These are phyloP conservation scores for Usnea hakonensis DNA, from an alignment of 495 filamentous ascomycete species.

Conservation along the genomic window DNA sequence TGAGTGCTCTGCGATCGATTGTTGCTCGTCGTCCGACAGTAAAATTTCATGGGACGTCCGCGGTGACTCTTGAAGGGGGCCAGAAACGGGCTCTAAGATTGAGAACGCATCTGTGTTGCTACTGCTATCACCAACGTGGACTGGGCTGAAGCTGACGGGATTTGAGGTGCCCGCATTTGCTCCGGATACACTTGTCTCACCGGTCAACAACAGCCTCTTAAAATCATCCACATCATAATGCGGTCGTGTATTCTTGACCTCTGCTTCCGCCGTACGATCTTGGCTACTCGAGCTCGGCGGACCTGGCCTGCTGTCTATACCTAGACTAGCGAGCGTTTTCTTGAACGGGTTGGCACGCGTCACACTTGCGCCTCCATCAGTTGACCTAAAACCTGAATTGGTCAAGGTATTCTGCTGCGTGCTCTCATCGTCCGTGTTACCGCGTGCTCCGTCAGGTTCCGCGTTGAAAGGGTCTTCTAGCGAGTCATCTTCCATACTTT, in stretches of 20 bases:
- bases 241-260: conserved; percentile 17
- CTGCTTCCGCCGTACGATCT: not conserved
- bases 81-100: conserved; percentile 31
- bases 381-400: conserved; percentile 8
- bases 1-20: conserved; percentile 30
- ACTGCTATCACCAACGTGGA: conserved; percentile 31
- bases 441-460: conserved; percentile 15
- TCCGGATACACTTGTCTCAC: conserved; percentile 28
- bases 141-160: conserved; percentile 18
- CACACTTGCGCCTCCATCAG: not conserved
- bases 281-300: not conserved
- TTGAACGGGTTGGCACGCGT: conserved; percentile 19
- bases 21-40: conserved; percentile 32
- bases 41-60: conserved; percentile 40
- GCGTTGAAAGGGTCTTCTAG: conserved; percentile 20
- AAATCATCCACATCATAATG: conserved; percentile 56
- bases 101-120: conserved; percentile 43
- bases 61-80: conserved; percentile 35
- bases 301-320: conserved; percentile 2
- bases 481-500: conserved; percentile 8
- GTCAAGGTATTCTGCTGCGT: conserved; percentile 12
- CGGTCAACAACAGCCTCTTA: conserved; percentile 52
- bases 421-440: conserved; percentile 11
- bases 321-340: conserved; percentile 13
- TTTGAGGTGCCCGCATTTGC: conserved; percentile 2